These are phyloP conservation scores for Neonectria hederae DNA, from an alignment of 2,329 filamentous ascomycete genomes.

Conservation along the genomic window DNA sequence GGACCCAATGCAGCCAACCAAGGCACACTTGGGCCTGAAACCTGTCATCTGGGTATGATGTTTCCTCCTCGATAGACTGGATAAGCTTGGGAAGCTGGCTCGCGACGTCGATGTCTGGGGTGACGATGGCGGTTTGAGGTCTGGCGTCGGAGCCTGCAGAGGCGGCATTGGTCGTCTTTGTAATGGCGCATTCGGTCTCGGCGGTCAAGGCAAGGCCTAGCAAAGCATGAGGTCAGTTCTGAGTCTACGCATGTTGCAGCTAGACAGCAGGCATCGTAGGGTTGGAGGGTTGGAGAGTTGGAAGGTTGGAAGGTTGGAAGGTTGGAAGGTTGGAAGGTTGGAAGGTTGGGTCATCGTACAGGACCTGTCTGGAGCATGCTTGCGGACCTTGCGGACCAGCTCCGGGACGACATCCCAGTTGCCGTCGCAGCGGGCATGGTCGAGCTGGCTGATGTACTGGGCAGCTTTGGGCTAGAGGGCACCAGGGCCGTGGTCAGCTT, in stretches of 20 bases:
- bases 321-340: too few species aligned
- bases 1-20: conserved; percentile 84
- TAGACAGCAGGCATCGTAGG: conserved; percentile 13
- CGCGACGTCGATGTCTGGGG: conserved; percentile 57
- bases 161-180: conserved; percentile 58
- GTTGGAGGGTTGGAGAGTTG: too few species aligned
- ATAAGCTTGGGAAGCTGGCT: conserved; percentile 61
- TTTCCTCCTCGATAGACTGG: conserved; percentile 67
- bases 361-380: conserved; percentile 86
- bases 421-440: conserved; percentile 86
- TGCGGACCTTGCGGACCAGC: conserved; percentile 90
- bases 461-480: conserved; percentile 73
- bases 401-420: conserved; percentile 89
- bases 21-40: conserved; percentile 86
- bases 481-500: conserved; percentile 36
- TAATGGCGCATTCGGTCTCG: conserved; percentile 73
- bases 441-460: conserved; percentile 83
- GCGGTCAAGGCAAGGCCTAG: conserved; percentile 76
- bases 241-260: conserved; percentile 3
- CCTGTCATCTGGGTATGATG: conserved; percentile 62
- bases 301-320: too few species aligned
- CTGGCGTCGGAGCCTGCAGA: conserved; percentile 30
- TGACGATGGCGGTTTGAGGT: conserved; percentile 45
- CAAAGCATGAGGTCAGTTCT: conserved; percentile 22
- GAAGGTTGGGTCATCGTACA: conserved; percentile 66